These are phyloP conservation scores for Fusarium sp. DNA, from an alignment of 2,329 filamentous ascomycete genomes.

Conservation along the genomic window DNA sequence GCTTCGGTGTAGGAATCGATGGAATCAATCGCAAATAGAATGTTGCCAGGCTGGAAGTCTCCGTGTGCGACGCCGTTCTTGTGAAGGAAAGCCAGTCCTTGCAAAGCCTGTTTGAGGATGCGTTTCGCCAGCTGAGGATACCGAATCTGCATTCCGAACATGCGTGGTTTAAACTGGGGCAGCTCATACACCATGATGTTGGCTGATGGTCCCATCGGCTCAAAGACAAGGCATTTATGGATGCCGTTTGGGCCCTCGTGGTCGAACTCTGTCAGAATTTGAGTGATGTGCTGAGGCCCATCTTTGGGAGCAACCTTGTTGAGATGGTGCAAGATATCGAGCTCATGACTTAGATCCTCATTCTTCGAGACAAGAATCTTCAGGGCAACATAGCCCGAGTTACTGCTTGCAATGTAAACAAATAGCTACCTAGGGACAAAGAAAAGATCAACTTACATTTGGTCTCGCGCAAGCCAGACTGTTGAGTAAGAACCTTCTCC, in stretches of 20 bases:
- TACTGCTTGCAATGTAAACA: too few species aligned
- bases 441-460: conserved; percentile 43
- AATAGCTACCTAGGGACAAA: too few species aligned
- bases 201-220: conserved; percentile 49
- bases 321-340: conserved; percentile 26
- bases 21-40: background rate
- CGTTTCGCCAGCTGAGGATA: conserved; percentile 19
- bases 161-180: conserved; percentile 18
- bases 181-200: conserved; percentile 14
- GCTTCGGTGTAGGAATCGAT: background rate
- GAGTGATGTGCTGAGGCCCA: conserved; percentile 45
- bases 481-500: conserved; percentile 59
- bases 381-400: background rate
- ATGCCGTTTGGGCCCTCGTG: conserved; percentile 48
- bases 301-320: background rate
- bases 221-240: conserved; percentile 48
- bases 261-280: conserved; percentile 45
- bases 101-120: conserved; percentile 21
- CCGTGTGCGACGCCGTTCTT: background rate
- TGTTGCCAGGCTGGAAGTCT: conserved; percentile 23
- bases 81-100: conserved; percentile 10
- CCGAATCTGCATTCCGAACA: conserved; percentile 13
- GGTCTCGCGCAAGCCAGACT: conserved; percentile 57
- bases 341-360: conserved; percentile 22
- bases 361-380: conserved; percentile 5